Conservation (phyloP, 1,284 basidiomycete species). For the Naganishia cerealis region DNA sequence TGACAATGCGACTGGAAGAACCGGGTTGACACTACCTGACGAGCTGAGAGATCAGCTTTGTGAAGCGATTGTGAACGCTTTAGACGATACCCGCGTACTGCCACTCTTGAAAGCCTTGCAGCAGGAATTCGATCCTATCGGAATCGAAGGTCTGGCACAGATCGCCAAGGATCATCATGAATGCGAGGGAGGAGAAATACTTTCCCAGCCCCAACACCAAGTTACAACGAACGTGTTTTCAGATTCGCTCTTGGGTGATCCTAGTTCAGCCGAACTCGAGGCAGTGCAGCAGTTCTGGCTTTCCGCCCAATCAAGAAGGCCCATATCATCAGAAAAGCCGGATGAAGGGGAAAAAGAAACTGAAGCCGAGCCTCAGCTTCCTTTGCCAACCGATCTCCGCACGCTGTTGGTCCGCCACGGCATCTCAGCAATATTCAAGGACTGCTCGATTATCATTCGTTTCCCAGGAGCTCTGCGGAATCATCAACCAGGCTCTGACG, state of each 20-base stretch:
- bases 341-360: neutral
- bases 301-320: constrained; percentile 56
- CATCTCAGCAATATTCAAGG: constrained; percentile 91
- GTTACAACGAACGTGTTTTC: neutral
- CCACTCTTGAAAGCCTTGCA: constrained; percentile 8
- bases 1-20: neutral
- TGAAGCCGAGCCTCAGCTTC: constrained; percentile 59
- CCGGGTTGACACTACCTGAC: neutral
- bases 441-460: constrained; percentile 81
- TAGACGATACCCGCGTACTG: neutral
- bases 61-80: constrained; percentile 2
- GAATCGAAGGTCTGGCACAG: constrained; percentile 15
- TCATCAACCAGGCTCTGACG: constrained; percentile 30
- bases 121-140: constrained; percentile 20
- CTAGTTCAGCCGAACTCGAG: neutral
- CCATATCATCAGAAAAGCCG: constrained; percentile 53
- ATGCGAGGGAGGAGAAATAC: neutral
- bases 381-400: constrained; percentile 56
- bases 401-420: constrained; percentile 66
- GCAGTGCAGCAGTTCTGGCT: constrained; percentile 39
- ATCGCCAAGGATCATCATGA: neutral
- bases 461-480: constrained; percentile 30
- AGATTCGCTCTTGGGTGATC: neutral
- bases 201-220: neutral
- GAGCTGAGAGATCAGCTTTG: neutral